Evolutionary conservation across 129 eudicot species (phyloP).

Genomic region (Pittosporum tobira): DNA sequence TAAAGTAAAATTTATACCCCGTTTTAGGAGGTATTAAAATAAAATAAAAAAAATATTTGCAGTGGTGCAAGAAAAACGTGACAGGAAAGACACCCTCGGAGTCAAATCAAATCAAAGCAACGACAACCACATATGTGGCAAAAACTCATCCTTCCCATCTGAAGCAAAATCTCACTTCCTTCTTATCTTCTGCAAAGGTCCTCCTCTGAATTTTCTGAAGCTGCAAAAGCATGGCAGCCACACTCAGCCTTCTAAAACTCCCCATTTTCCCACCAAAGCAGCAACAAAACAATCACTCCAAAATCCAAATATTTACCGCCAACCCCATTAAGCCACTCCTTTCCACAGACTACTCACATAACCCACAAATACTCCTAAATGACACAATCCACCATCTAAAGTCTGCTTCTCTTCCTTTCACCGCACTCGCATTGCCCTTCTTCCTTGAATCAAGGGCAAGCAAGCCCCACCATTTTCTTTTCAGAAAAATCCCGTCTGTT

Average conservation of each 20-base stretch:
- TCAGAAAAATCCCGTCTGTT: background rate
- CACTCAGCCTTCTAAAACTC: conserved; percentile 48
- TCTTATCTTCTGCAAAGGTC: too few species aligned
- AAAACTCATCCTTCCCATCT: background rate
- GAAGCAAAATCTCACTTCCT: background rate
- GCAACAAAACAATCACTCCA: conserved; percentile 17
- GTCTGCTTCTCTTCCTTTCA: conserved; percentile 48
- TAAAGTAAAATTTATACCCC: too few species aligned
- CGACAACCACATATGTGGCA: too few species aligned
- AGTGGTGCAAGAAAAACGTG: too few species aligned
- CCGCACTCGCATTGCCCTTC: conserved; percentile 55
- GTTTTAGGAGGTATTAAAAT: too few species aligned
- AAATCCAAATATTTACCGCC: conserved; percentile 7
- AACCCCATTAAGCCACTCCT: conserved; percentile 10
- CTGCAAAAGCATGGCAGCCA: conserved; percentile 48
- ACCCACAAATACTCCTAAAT: conserved; percentile 9
- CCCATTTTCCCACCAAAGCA: conserved; percentile 16
- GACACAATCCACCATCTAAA: conserved; percentile 22
- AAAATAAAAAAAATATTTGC: too few species aligned
- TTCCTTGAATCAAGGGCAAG: conserved; percentile 49
- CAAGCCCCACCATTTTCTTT: background rate
- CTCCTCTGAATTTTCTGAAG: background rate
- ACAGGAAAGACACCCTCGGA: too few species aligned
- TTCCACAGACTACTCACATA: conserved; percentile 14
- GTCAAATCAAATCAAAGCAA: too few species aligned